These are phyloP conservation scores for Leccinum barrowsii DNA, from an alignment of 768 basidiomycete species.

Conservation along the genomic window DNA sequence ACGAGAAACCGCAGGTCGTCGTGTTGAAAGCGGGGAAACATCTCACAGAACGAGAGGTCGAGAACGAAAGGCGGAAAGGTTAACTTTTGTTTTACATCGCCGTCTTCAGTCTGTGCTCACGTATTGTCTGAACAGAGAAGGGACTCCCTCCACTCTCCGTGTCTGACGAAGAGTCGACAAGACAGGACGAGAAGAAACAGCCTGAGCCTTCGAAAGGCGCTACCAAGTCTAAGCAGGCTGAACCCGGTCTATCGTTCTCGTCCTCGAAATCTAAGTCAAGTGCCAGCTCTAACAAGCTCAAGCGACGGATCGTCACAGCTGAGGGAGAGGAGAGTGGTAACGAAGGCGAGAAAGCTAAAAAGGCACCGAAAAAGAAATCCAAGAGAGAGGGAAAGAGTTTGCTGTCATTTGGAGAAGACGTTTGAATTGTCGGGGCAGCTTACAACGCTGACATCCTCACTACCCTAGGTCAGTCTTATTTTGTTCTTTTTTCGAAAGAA, in stretches of 20 bases:
- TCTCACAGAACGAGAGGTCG: constrained; percentile 70
- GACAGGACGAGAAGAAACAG: constrained; percentile 29
- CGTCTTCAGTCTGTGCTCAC: constrained; percentile 2
- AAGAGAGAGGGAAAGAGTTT: constrained; percentile 45
- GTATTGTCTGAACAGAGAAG: constrained; percentile 43
- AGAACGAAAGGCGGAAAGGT: constrained; percentile 77
- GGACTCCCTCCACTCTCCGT: constrained; percentile 56
- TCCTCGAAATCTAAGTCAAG: constrained; percentile 29
- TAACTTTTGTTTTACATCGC: constrained; percentile 28
- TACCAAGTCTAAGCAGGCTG: constrained; percentile 22
- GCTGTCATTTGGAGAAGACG: constrained; percentile 35
- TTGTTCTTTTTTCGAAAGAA: not conserved
- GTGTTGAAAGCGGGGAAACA: constrained; percentile 89
- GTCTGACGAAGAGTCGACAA: constrained; percentile 23
- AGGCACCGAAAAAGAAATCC: constrained; percentile 48
- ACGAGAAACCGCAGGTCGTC: constrained; percentile 87
- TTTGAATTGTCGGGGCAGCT: constrained; percentile 11
- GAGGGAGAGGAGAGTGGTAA: constrained; percentile 30
- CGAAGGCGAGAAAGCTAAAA: constrained; percentile 20
- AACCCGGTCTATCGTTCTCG: constrained; percentile 38
- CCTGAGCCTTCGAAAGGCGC: constrained; percentile 10
- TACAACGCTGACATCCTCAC: not conserved
- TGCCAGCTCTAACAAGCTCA: constrained; percentile 26
- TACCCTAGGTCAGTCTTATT: constrained; percentile 6
- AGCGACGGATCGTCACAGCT: constrained; percentile 33